phyloP scores from a whole-genome alignment of 768 basidiomycete species.

The Podaxis pistillaris region DNA sequence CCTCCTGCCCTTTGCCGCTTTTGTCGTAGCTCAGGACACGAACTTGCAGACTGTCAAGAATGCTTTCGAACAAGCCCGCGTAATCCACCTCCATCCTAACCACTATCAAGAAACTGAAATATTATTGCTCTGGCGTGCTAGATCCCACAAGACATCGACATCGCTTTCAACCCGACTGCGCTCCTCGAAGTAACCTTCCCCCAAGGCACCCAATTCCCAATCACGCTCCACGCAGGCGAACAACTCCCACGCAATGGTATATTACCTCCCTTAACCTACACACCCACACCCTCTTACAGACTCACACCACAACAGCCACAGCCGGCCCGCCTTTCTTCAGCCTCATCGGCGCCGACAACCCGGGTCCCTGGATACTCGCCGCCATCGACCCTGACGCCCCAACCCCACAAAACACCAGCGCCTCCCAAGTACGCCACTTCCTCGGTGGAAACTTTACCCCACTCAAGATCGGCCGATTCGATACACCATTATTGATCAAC shows the following conservation, averaged over 20 bases:
- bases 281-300: not conserved
- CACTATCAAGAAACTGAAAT: not conserved
- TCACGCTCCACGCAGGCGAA: slow-evolving; percentile 24
- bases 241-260: slow-evolving; percentile 20
- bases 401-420: slow-evolving; percentile 43
- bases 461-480: not conserved
- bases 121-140: slow-evolving; percentile 2
- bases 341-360: too few species aligned
- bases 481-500: slow-evolving; percentile 29
- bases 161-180: slow-evolving; percentile 23
- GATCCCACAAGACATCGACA: slow-evolving; percentile 23
- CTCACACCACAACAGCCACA: slow-evolving; percentile 29
- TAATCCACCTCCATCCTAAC: slow-evolving; percentile 1
- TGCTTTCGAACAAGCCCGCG: slow-evolving; percentile 27
- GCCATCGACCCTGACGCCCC: slow-evolving; percentile 51
- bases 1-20: slow-evolving; percentile 7
- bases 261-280: not conserved
- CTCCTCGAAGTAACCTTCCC: slow-evolving; percentile 27
- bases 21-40: slow-evolving; percentile 22
- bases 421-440: slow-evolving; percentile 48
- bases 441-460: slow-evolving; percentile 39
- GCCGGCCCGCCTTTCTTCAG: slow-evolving; percentile 35
- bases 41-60: slow-evolving; percentile 20
- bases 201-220: slow-evolving; percentile 15
- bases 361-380: too few species aligned